Conservation (phyloP, 2,329 filamentous ascomycete species). For the Alternaria rosae region DNA sequence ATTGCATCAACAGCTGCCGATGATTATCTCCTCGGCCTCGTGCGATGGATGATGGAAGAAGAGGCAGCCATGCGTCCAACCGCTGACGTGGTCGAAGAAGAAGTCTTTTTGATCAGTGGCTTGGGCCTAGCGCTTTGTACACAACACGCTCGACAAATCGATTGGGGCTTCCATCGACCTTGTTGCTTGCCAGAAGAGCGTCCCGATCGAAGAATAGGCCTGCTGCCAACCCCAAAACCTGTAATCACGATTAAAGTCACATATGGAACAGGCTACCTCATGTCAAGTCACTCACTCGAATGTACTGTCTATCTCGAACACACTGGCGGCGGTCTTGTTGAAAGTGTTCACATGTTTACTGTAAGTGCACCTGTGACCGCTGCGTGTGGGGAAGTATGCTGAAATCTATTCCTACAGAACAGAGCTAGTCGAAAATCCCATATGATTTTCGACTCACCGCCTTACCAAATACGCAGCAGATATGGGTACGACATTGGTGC, state of each 20-base stretch:
- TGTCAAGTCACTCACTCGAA: too few species aligned
- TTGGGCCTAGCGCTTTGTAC: not conserved
- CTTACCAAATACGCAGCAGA: not conserved
- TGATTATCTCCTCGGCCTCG: not conserved
- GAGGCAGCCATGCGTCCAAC: not conserved
- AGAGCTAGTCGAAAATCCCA: rapidly evolving
- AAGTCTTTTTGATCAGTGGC: rapidly evolving
- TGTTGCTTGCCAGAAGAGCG: not conserved
- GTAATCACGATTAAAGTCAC: too few species aligned
- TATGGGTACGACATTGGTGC: rapidly evolving
- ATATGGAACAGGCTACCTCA: too few species aligned
- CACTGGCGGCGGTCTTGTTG: not conserved
- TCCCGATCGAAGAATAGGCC: too few species aligned
- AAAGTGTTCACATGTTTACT: not conserved
- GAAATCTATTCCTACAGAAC: not conserved
- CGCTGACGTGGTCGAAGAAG: rapidly evolving
- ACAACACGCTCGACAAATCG: too few species aligned
- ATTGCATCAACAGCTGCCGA: not conserved
- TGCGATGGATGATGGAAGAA: not conserved
- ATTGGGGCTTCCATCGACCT: not conserved
- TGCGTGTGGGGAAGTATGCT: not conserved
- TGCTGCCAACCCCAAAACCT: too few species aligned
- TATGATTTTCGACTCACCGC: not conserved
- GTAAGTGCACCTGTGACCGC: not conserved
- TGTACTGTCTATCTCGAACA: not conserved